Conservation (phyloP, 129 eudicot genomes). For the Apium graveolens region DNA sequence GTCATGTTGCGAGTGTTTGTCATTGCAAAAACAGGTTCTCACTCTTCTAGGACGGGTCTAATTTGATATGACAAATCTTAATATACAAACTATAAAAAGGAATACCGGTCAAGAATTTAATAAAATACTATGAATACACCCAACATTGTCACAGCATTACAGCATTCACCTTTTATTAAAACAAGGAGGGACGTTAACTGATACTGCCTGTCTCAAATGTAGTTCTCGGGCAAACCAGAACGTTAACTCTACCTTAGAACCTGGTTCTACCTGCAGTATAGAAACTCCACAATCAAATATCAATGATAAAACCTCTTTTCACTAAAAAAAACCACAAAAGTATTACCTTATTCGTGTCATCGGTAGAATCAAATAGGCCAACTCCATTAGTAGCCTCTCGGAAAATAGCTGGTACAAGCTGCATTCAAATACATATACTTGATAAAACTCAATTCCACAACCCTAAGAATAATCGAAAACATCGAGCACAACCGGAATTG, state of each 20-base stretch:
- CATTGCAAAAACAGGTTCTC: not conserved
- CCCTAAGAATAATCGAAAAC: not conserved
- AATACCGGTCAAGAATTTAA: not conserved
- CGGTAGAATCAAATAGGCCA: slow-evolving; percentile 67
- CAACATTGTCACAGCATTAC: not conserved
- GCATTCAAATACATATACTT: not conserved
- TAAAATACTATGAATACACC: not conserved
- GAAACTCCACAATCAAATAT: slow-evolving; percentile 5
- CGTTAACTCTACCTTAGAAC: slow-evolving; percentile 76
- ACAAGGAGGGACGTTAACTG: slow-evolving; percentile 62
- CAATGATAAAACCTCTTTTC: not conserved
- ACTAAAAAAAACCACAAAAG: not conserved
- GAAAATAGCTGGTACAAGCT: slow-evolving; percentile 77
- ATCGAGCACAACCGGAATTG: not conserved
- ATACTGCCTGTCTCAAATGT: slow-evolving; percentile 49
- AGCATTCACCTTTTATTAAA: slow-evolving; percentile 59
- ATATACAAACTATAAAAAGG: not conserved
- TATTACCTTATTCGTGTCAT: slow-evolving; percentile 65
- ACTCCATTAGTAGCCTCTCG: slow-evolving; percentile 65
- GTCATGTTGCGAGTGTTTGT: not conserved
- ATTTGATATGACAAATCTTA: not conserved
- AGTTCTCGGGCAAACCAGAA: slow-evolving; percentile 88
- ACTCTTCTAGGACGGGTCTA: not conserved
- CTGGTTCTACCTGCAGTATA: slow-evolving; percentile 57
- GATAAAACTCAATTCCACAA: not conserved